Base-by-base conservation (phyloP, 2,329 filamentous ascomycete genomes). In the Stenocarpella maydis region DNA sequence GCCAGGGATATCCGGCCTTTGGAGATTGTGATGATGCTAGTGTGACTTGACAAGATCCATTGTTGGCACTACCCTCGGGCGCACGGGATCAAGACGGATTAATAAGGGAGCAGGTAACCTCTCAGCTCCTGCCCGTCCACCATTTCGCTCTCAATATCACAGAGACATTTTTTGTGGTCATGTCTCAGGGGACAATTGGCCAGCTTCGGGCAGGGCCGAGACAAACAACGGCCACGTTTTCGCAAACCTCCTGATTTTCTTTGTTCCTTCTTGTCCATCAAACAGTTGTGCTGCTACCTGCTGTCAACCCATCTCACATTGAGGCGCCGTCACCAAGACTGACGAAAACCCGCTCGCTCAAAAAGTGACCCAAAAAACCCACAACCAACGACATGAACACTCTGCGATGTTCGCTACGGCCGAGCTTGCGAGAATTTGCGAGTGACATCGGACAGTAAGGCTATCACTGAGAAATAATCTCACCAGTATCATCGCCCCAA, bases 101-200 rank as follows among this genome's bases (percentile, higher is more conserved):
- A 65, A 19, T 53, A 58, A 65, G 39, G 47, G 67, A 60, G 37
- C 39, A 19, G 45, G 52, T 53, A 31, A 64, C 26, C 54, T 54
- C 34, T 69, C 55, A 64, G 55, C 60, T 64, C 24, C 50, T 64
- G 21, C 45, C 41, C 39, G 26, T 54, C 26, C 47, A 43, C 52
- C 52, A 10, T 34, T 55, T 66, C 9, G 4, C 21, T 19, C 55
- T 43, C 47, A n/a, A 43, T 31, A 17, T 45, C 19, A 45, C 43
- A 65, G 60, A 71, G 66, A 71, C 69, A 71, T 54, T 26, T 17
- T 58, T 53, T 61, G 66, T 71, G 52, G 52, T 65, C 69, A 50
- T 67, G 65, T 67, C 52, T 55, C 65, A 67, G 65, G 41, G 24
- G 28, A 67, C 52, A 58, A 67, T 67, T n/a, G 43, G 43, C 52